A percentile compares a stretch with the other conserved stretches of the same genome.
Evolutionary conservation across 164 flowering plant genomes (phyloP).

Genomic region (Nymphaea thermarum): DNA sequence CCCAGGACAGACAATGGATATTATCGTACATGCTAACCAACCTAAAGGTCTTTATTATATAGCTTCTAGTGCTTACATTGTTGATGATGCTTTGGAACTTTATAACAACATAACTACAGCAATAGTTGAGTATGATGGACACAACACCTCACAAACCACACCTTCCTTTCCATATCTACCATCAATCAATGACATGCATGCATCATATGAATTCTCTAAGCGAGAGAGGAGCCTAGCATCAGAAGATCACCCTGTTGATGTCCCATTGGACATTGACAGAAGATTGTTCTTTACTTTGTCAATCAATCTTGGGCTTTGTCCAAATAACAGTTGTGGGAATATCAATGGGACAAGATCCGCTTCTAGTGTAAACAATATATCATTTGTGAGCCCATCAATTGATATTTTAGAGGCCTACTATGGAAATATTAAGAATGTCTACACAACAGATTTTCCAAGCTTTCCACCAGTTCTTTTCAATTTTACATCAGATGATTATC

Average conservation of each 20-base stretch:
- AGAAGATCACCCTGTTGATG: constrained; percentile 15
- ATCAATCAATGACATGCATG: constrained; percentile 2
- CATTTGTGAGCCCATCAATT: constrained; percentile 8
- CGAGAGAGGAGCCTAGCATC: constrained; percentile 12
- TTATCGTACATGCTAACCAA: constrained; percentile 14
- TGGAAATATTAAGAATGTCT: constrained; percentile 2
- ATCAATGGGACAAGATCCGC: constrained; percentile 7
- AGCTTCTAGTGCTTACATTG: not conserved
- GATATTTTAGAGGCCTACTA: constrained; percentile 12
- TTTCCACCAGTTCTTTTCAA: constrained; percentile 2
- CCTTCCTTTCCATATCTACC: constrained; percentile 8
- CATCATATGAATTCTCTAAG: constrained; percentile 7
- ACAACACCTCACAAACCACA: constrained; percentile 1
- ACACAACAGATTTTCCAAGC: constrained; percentile 4
- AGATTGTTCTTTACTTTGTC: constrained; percentile 9
- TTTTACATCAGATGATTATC: constrained; percentile 7
- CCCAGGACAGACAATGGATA: constrained; percentile 26
- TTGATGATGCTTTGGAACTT: no score
- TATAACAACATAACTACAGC: constrained; percentile 22
- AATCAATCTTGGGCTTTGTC: constrained; percentile 7
- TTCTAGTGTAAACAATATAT: constrained; percentile 15
- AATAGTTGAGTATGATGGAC: not conserved
- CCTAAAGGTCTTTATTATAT: constrained; percentile 14
- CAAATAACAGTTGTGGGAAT: not conserved
- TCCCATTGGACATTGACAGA: constrained; percentile 8